Base-by-base conservation (phyloP, 2,329 filamentous ascomycete species). In the Neonectria coccinea region DNA sequence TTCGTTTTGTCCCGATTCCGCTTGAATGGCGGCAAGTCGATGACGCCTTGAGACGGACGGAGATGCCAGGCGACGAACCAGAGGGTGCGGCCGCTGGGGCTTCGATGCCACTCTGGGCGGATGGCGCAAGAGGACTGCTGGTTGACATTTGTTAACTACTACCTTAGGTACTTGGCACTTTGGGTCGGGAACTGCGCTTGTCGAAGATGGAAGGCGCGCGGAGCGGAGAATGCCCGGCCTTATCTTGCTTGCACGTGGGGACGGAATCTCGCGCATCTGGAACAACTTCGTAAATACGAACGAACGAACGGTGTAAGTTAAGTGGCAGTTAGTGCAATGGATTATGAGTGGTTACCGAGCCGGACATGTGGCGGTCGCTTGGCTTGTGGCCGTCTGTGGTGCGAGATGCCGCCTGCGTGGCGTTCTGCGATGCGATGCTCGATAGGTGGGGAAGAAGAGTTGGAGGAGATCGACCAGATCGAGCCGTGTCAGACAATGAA, bases 81-180 rank as follows among this genome's bases (percentile, higher is more conserved):
- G 51, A 41, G 18, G n/a, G 12, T 29, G 39, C 20, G 10, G 45
- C 11, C n/a, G 44, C 29, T 12, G 5, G 5, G 10, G 16, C 5
- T 59, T 22, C 10, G 27, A 42, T 29, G 22, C 56, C 45, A 60
- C 62, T 36, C 41, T 45, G 39, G 12, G 18, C 20, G 22, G 25
- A 64, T 64, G 62, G 52, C 62, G 57, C 48, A 64, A 61, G 62
- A 60, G 5, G 25, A 25, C 25, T 25, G 25, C 25, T 6, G 5
- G 25, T 25, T 25, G 25, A 25, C 25, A 25, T 25, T 25, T 25
- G 5, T 25, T 25, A 25, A 25, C 25, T 25, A 6, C 29, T 29
- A 29, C 29, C 29, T 10, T 29, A n/a, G n/a, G n/a, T n/a, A 1
- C 33, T 39, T 39, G 56, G 29, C 36, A 29, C 22, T 16, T 39